A percentile compares a stretch with the other conserved stretches of the same genome.
These are phyloP conservation scores for Periconia sp. DNA, from an alignment of 2,329 filamentous ascomycete genomes.

Conservation along the genomic window DNA sequence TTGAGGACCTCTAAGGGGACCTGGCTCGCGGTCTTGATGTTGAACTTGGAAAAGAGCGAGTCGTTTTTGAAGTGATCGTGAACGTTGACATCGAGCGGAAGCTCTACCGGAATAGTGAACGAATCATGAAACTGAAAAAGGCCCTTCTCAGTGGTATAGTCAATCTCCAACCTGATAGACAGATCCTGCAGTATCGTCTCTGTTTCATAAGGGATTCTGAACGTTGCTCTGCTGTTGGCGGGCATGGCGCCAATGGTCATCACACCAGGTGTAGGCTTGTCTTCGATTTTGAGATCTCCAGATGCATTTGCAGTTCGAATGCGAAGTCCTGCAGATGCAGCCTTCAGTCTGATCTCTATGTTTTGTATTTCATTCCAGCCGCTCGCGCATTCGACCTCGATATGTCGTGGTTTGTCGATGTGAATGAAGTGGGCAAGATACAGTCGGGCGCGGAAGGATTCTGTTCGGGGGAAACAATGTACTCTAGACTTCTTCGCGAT, in stretches of 20 bases:
- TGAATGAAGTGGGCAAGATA: slow-evolving; percentile 70
- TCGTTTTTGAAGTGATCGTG: slow-evolving; percentile 91
- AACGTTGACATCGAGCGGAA: slow-evolving; percentile 92
- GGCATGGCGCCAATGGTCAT: slow-evolving; percentile 51
- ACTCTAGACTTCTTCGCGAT: slow-evolving; percentile 57
- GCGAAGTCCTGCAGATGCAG: slow-evolving; percentile 62
- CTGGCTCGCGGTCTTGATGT: slow-evolving; percentile 76
- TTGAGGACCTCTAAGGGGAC: slow-evolving; percentile 74
- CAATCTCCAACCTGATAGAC: slow-evolving; percentile 72
- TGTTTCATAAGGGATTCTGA: slow-evolving; percentile 79
- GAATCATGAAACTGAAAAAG: slow-evolving; percentile 65
- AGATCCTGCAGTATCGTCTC: slow-evolving; percentile 75
- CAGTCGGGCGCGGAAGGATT: slow-evolving; percentile 69
- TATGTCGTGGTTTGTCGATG: slow-evolving; percentile 74
- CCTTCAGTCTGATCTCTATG: slow-evolving; percentile 56
- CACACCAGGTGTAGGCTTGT: slow-evolving; percentile 48
- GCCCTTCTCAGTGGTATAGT: slow-evolving; percentile 69
- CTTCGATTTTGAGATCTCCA: slow-evolving; percentile 45
- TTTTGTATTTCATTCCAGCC: slow-evolving; percentile 69
- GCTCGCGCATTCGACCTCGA: slow-evolving; percentile 72
- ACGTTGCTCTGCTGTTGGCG: slow-evolving; percentile 52
- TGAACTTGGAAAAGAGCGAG: slow-evolving; percentile 84
- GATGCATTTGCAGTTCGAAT: slow-evolving; percentile 56
- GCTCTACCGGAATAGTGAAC: slow-evolving; percentile 67
- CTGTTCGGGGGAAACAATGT: slow-evolving; percentile 70